Base-by-base conservation (phyloP, 139 green algal genomes). In the Limnomonas spitsbergensis region DNA sequence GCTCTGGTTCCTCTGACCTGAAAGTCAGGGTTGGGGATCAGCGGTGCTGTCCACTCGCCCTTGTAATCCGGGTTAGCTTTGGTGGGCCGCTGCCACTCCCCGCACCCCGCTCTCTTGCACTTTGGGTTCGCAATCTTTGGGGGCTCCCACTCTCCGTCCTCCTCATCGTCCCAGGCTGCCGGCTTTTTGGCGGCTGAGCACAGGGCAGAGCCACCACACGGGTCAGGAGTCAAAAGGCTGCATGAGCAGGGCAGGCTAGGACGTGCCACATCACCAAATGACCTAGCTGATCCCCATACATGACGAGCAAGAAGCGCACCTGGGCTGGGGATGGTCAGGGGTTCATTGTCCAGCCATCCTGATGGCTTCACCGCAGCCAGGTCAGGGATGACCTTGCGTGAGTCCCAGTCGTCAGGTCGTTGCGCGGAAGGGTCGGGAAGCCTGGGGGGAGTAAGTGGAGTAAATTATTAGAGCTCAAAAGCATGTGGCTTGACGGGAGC, bases 121-220 rank as follows among this genome's bases (percentile, higher is more conserved):
- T 94, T 90, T 38, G 90, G 93, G 88, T 97, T 97, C 71, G 82
- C 35, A 26, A 95, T 78, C 67, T 78, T 87, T 32, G 90, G 89
- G 1, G 94, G 77, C 87, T 94, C 90, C 95, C 95, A 99, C 39
- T 91, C 88, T 38, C 95, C 95, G 52, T 98, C 92, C 84, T 97
- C 91, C 47, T 97, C 94, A 40, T 97, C 91, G 79, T 98, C 95
- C 95, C 95, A 98, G 71, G 96, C 92, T n/a, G 94, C 89, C 4
- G 95, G 95, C 78, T 94, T 91, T 26, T 67, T 82, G 38, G 93
- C 93, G 39, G 89, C 86, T 89, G 85, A 66, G 77, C 47, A 61
- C 14, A n/a, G n/a, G n/a, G n/a, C n/a, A n/a, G 1, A 7, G 2
- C 56, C 14, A 70, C 56, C 29, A 4, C 7, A 47, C 61, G 34